Conservation (phyloP, 2,329 filamentous ascomycete genomes). For the Elsinoe ampelina region DNA sequence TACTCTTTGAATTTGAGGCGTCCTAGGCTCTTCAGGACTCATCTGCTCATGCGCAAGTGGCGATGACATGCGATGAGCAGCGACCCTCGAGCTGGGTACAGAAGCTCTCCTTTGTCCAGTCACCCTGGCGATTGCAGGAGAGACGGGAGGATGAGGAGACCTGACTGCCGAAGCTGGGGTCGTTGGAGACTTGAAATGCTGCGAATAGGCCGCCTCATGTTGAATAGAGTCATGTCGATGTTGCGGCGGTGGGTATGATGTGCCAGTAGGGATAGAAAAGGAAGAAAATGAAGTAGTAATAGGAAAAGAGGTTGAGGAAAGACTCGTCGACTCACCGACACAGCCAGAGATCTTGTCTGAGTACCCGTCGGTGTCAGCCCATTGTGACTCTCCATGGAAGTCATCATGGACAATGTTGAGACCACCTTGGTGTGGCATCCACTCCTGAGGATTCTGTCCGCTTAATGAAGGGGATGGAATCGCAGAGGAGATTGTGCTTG, state of each 20-base stretch:
- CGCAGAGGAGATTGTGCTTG: conserved; percentile 40
- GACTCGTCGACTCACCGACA: conserved; percentile 39
- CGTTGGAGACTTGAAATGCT: conserved; percentile 21
- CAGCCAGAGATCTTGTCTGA: conserved; percentile 35
- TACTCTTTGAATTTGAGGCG: conserved; percentile 11
- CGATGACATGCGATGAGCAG: conserved; percentile 14
- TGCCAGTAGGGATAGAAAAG: conserved; percentile 5
- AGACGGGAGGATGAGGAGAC: conserved; percentile 11
- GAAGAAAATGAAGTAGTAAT: conserved; percentile 20
- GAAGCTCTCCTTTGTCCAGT: conserved; percentile 17
- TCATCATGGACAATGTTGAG: conserved; percentile 55
- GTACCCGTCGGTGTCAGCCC: conserved; percentile 43
- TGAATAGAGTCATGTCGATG: conserved; percentile 17
- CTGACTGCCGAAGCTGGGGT: conserved; percentile 22
- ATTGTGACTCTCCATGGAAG: conserved; percentile 41
- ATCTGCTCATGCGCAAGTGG: conserved; percentile 14
- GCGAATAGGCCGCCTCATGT: conserved; percentile 12
- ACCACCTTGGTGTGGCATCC: conserved; percentile 42
- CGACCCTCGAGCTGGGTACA: not conserved
- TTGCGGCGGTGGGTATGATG: conserved; percentile 32
- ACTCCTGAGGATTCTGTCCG: conserved; percentile 52
- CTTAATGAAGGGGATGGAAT: conserved; percentile 48
- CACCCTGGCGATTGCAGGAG: conserved; percentile 21
- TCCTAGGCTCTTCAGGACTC: conserved; percentile 14
- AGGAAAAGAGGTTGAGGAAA: conserved; percentile 29